These are phyloP conservation scores for Leishmania braziliensis DNA, from an alignment of 208 protist species.

Conservation along the genomic window DNA sequence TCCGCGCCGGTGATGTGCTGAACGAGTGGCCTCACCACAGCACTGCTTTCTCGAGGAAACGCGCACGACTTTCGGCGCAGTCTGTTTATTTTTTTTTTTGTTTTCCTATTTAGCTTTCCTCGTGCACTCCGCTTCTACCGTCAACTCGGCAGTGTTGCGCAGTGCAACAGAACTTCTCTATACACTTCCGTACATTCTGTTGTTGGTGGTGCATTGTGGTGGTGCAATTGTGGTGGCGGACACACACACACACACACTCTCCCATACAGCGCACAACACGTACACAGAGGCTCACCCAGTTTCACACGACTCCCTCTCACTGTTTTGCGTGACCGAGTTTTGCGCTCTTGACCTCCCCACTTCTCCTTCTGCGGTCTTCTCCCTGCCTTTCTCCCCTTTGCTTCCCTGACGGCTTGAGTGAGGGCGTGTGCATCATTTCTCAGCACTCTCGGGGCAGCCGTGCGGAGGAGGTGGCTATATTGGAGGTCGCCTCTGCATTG, in stretches of 20 bases:
- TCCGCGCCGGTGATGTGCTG: neutral
- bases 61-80: neutral
- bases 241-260: neutral
- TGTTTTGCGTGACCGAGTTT: neutral
- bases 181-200: neutral
- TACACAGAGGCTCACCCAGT: constrained; percentile 6
- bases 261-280: neutral
- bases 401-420: neutral
- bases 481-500: neutral
- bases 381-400: neutral
- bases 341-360: neutral
- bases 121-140: neutral
- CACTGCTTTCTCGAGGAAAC: neutral
- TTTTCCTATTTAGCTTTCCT: neutral
- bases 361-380: neutral
- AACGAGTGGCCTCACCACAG: no score
- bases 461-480: neutral
- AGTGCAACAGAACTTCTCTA: neutral
- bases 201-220: neutral
- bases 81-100: neutral
- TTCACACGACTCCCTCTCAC: neutral
- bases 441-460: neutral
- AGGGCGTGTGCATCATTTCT: neutral
- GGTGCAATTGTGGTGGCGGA: neutral
- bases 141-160: neutral